Conservation (phyloP, 371 early-diverging fungal species). For the Mortierella sp. region DNA sequence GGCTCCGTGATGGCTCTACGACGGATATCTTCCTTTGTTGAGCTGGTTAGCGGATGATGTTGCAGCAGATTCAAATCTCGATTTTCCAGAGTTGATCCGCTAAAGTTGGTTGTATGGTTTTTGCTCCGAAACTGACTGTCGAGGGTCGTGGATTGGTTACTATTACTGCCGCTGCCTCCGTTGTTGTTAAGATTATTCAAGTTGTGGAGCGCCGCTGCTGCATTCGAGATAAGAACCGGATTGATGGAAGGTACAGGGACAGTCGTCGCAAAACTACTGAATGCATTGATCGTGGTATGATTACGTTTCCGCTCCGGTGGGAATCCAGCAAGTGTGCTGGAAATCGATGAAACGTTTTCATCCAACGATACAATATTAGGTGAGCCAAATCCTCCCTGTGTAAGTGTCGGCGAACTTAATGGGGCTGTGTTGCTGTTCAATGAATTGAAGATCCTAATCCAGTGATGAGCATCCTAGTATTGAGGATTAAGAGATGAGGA, state of each 20-base stretch:
- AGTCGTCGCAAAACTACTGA: slow-evolving; percentile 2
- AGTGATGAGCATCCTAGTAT: slow-evolving; percentile 36
- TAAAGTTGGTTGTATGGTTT: background rate
- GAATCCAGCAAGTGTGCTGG: slow-evolving; percentile 4
- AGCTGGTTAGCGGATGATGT: slow-evolving; percentile 6
- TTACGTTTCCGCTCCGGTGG: slow-evolving; percentile 31
- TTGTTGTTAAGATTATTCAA: slow-evolving; percentile 8
- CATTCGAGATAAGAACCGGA: slow-evolving; percentile 38
- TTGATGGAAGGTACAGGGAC: slow-evolving; percentile 32
- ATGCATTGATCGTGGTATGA: slow-evolving; percentile 25
- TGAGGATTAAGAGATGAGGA: too few species aligned
- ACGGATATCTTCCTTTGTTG: slow-evolving; percentile 23
- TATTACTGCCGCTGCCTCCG: background rate
- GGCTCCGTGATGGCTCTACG: slow-evolving; percentile 44
- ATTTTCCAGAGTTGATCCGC: background rate
- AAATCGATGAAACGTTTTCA: background rate
- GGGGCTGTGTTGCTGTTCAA: slow-evolving; percentile 22
- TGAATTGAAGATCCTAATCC: slow-evolving; percentile 43
- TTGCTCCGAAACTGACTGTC: slow-evolving; percentile 1
- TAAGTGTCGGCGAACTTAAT: slow-evolving; percentile 7
- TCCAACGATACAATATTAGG: slow-evolving; percentile 9
- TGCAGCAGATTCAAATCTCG: slow-evolving; percentile 11
- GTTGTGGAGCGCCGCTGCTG: slow-evolving; percentile 30
- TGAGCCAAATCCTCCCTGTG: slow-evolving; percentile 8
- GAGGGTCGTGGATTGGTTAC: background rate